phyloP scores from a whole-genome alignment of 306 rosid genomes.

The Coriaria nepalensis region DNA sequence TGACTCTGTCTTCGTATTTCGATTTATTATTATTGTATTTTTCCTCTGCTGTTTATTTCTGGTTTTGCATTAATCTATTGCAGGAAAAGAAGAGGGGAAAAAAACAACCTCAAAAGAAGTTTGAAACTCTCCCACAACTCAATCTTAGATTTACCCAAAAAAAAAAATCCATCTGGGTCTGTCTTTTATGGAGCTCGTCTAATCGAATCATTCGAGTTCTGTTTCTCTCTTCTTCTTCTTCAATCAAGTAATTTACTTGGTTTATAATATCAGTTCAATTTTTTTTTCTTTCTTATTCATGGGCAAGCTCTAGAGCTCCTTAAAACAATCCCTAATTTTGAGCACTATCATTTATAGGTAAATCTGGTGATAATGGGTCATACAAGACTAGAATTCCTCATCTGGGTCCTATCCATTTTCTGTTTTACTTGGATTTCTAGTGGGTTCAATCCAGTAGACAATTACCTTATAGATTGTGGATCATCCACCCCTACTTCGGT shows the following conservation, averaged over 20 bases:
- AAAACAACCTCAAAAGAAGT: neutral
- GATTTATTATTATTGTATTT: neutral
- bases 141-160: conserved; percentile 7
- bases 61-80: conserved; percentile 1
- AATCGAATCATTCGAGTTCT: conserved; percentile 15
- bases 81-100: neutral
- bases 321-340: neutral
- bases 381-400: conserved; percentile 24
- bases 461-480: conserved; percentile 80
- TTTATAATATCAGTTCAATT: conserved; percentile 1
- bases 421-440: conserved; percentile 32
- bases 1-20: conserved; percentile 7
- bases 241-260: conserved; percentile 10
- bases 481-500: conserved; percentile 30
- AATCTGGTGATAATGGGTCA: conserved; percentile 22
- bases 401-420: conserved; percentile 32
- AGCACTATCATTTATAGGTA: conserved; percentile 1
- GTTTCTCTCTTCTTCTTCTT: conserved; percentile 8
- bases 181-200: conserved; percentile 12
- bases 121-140: conserved; percentile 1
- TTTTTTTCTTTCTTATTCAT: conserved; percentile 6
- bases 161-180: conserved; percentile 12
- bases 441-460: conserved; percentile 44
- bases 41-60: neutral
- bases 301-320: conserved; percentile 10